phyloP scores from a whole-genome alignment of 2,329 filamentous ascomycete species.

The Grosmannia serpens region DNA sequence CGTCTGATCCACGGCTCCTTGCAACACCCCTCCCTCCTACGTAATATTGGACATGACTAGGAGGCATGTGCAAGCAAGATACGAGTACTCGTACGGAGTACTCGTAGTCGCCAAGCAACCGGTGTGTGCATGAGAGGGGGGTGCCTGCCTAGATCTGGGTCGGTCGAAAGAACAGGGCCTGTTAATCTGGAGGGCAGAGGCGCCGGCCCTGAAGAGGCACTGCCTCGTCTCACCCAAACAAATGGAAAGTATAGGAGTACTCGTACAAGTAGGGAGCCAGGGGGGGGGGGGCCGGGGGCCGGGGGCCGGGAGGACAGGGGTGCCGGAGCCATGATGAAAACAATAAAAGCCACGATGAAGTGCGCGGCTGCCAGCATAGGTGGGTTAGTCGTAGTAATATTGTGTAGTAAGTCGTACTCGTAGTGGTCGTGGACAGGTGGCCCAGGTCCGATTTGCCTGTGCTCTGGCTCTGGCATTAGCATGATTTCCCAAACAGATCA shows the following conservation, averaged over 20 bases:
- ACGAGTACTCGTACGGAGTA: not conserved
- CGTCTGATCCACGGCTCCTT: not conserved
- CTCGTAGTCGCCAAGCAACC: too few species aligned
- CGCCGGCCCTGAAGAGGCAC: not conserved
- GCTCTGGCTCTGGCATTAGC: not conserved
- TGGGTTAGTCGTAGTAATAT: too few species aligned
- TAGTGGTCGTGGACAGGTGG: not conserved
- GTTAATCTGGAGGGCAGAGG: not conserved
- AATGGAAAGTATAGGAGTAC: not conserved
- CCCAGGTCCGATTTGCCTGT: not conserved
- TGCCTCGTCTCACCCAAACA: not conserved
- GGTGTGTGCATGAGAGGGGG: not conserved
- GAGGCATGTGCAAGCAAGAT: not conserved
- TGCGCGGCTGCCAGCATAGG: not conserved
- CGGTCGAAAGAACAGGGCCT: not conserved
- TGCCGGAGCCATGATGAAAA: not conserved
- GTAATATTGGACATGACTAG: not conserved
- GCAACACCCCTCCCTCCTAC: not conserved
- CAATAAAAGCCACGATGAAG: not conserved
- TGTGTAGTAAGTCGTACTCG: too few species aligned
- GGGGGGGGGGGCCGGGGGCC: not conserved
- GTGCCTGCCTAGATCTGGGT: not conserved
- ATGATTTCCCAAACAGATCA: not conserved
- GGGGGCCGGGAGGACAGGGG: not conserved
- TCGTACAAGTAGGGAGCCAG: not conserved